Conservation (phyloP, 2,329 filamentous ascomycete species). For the Colletotrichum cereale region DNA sequence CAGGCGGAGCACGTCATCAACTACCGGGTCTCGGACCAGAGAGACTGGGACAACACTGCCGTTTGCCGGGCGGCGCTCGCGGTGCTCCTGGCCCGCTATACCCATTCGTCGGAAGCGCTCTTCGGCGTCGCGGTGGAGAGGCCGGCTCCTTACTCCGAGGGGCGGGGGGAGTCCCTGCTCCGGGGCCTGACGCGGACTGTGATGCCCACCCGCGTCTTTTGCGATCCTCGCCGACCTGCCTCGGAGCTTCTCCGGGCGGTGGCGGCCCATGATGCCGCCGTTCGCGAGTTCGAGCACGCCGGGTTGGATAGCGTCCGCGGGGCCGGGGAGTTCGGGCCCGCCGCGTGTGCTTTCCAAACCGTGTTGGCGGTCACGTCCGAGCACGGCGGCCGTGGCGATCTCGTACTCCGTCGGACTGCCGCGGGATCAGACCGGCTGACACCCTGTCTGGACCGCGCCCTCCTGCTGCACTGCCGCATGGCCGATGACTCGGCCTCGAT, state of each 20-base stretch:
- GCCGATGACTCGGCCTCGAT: conserved; percentile 11
- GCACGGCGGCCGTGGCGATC: not conserved
- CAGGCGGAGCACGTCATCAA: not conserved
- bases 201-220: conserved; percentile 29
- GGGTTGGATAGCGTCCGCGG: not conserved
- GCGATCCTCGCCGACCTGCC: conserved; percentile 3
- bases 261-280: not conserved
- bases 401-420: conserved; percentile 2
- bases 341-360: conserved; percentile 23
- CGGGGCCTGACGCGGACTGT: conserved; percentile 5
- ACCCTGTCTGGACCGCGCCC: conserved; percentile 22
- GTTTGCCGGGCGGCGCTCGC: conserved; percentile 29
- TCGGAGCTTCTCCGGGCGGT: conserved; percentile 9
- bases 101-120: conserved; percentile 17
- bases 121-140: conserved; percentile 16
- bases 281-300: not conserved
- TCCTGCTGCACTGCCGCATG: conserved; percentile 25
- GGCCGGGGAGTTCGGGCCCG: conserved; percentile 5
- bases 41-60: conserved; percentile 4
- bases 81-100: conserved; percentile 28
- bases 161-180: not conserved
- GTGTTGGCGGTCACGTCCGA: conserved; percentile 21
- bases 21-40: not conserved
- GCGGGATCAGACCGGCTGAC: not conserved
- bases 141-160: not conserved